These are phyloP conservation scores for Suillus alpinus DNA, from an alignment of 768 basidiomycete species.

Conservation along the genomic window DNA sequence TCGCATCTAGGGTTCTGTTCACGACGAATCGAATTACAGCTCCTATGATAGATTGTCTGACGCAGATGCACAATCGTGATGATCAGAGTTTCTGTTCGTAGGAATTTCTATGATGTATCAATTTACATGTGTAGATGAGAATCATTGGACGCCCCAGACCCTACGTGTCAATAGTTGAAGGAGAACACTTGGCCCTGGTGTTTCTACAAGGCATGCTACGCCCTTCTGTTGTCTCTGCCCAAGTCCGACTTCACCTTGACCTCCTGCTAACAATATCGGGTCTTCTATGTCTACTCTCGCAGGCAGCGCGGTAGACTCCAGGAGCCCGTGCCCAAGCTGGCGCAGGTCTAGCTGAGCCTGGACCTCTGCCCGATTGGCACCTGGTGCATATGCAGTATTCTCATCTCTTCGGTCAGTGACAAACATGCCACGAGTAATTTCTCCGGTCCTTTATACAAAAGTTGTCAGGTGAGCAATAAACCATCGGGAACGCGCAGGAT, in stretches of 20 bases:
- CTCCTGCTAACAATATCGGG: slow-evolving; percentile 7
- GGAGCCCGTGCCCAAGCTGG: slow-evolving; percentile 30
- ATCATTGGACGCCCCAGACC: slow-evolving; percentile 45
- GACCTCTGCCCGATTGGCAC: slow-evolving; percentile 60
- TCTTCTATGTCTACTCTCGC: slow-evolving; percentile 51
- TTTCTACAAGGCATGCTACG: slow-evolving; percentile 49
- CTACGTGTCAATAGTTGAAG: slow-evolving; percentile 48
- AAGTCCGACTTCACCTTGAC: slow-evolving; percentile 8
- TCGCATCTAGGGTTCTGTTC: not conserved
- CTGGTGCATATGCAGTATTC: slow-evolving; percentile 59
- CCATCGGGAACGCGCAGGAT: not conserved
- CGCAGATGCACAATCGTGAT: not conserved
- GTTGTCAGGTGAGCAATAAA: slow-evolving; percentile 1
- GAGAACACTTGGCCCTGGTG: slow-evolving; percentile 60
- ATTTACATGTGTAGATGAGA: not conserved
- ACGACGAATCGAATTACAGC: not conserved
- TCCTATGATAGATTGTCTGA: not conserved
- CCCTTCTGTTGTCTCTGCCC: slow-evolving; percentile 23
- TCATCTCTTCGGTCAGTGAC: slow-evolving; percentile 78
- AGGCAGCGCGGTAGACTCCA: slow-evolving; percentile 53
- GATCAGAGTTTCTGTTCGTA: not conserved
- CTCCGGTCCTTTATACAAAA: slow-evolving; percentile 52
- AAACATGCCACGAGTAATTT: slow-evolving; percentile 84
- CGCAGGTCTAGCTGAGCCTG: slow-evolving; percentile 49
- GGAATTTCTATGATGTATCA: not conserved